phyloP scores from a whole-genome alignment of 208 protist genomes.

The Phytomonas sp. region DNA sequence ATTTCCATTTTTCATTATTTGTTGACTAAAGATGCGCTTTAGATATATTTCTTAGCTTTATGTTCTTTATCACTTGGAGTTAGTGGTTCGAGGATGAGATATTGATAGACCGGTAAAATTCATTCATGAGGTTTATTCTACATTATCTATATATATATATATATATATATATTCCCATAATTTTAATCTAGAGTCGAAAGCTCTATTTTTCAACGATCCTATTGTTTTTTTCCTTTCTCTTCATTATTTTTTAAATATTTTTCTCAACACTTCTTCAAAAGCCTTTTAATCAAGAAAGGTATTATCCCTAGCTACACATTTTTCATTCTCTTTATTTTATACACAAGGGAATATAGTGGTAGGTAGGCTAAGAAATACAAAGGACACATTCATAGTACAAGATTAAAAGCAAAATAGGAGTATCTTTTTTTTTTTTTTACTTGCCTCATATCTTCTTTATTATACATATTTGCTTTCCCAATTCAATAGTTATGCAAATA shows the following conservation, averaged over 20 bases:
- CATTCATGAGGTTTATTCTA: not conserved
- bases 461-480: slow-evolving; percentile 11
- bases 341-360: not conserved
- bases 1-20: slow-evolving; percentile 3
- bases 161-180: slow-evolving; percentile 8
- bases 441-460: slow-evolving; percentile 7
- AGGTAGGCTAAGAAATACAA: not conserved
- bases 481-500: slow-evolving; percentile 2
- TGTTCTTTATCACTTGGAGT: not conserved
- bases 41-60: not conserved
- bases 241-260: slow-evolving; percentile 12
- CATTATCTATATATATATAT: slow-evolving; percentile 12
- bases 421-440: slow-evolving; percentile 5
- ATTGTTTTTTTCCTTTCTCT: slow-evolving; percentile 1
- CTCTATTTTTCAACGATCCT: slow-evolving; percentile 5
- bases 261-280: not conserved
- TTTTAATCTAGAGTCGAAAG: slow-evolving; percentile 3
- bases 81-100: not conserved
- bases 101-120: not conserved
- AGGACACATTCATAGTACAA: not conserved
- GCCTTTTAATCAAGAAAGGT: not conserved
- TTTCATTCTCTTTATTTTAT: slow-evolving; percentile 9
- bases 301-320: slow-evolving; percentile 8
- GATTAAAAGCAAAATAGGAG: not conserved
- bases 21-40: not conserved